Conservation (phyloP, 768 basidiomycete genomes). For the Lentinula sp. region DNA sequence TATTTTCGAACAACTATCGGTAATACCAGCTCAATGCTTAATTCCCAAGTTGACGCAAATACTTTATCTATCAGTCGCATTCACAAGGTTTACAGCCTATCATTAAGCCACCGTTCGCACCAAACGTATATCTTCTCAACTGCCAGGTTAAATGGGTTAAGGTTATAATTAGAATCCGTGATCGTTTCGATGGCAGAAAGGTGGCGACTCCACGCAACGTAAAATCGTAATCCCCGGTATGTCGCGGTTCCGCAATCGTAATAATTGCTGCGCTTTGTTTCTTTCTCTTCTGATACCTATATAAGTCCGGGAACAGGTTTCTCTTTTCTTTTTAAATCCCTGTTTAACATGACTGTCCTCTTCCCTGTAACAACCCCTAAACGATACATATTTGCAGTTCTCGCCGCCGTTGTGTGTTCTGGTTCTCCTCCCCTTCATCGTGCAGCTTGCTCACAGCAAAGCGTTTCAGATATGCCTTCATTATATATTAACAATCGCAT, state of each 20-base stretch:
- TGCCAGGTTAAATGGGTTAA: not conserved
- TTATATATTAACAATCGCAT: slow-evolving; percentile 45
- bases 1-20: too few relatives aligned
- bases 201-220: not conserved
- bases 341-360: slow-evolving; percentile 14
- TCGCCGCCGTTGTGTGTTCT: slow-evolving; percentile 39
- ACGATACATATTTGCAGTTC: slow-evolving; percentile 46
- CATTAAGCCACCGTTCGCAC: not conserved
- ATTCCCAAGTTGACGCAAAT: too few relatives aligned
- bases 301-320: not conserved
- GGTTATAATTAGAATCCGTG: not conserved
- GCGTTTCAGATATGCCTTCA: slow-evolving; percentile 45
- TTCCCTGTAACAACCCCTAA: slow-evolving; percentile 51
- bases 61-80: not conserved
- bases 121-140: not conserved
- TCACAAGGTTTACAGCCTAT: too few relatives aligned
- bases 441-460: not conserved
- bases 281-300: not conserved
- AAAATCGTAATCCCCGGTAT: not conserved
- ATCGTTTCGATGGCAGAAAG: not conserved
- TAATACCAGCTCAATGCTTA: too few relatives aligned
- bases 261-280: not conserved
- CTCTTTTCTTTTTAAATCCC: not conserved
- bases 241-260: not conserved
- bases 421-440: not conserved